Evolutionary conservation across 108 stramenopile species (phyloP), one percentile per base, ranked within the genome.

Genomic region (Discostella stelligeroides): DNA sequence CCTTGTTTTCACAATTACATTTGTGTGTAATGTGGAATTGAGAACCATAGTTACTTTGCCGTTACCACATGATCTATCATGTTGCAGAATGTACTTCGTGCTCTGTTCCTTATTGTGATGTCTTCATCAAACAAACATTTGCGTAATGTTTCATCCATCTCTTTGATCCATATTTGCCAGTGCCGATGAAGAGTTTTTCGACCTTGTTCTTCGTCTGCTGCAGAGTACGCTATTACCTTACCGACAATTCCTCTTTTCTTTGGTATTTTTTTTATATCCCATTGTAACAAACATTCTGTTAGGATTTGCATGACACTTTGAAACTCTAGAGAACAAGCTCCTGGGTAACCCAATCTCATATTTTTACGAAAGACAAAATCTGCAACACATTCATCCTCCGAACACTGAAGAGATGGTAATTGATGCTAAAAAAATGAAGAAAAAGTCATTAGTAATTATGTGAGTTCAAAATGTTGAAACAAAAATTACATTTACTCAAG

Each of bases 181-280:
- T 70, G 69, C 7, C 59, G 34, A 50, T 70, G 69, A 11, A 70
- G 43, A 7, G 69, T 51, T 40, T 43, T 42, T 1, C 70, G 34
- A 40, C 70, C 70, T 43, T 71, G 60, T 54, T 71, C 70, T 40
- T 71, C 70, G 38, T 71, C 70, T 3, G 70, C 60, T 39, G 25
- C 43, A 6, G 38, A 27, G 30, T 17, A 71, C 0, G 59, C 70
- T 24, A 62, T 15, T 13, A 71, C 48, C 2, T 1, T 70, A 13
- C 69, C 69, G 17, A 70, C 30, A 2, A 70, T 50, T 11, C 69
- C 69, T 42, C 12, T 42, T 42, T 12, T 12, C 12, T 12, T 42
- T 7, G 41, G 12, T 42, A 12, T 12, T 47, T 17, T 60, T 5
- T 53, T 71, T 71, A 2, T 37, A 7, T 71, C 50, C 70, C 70